Evolutionary conservation across 2,329 filamentous ascomycete genomes (phyloP), one percentile per base, ranked within the genome.

Genomic region (Allantophomopsis cytisporea): DNA sequence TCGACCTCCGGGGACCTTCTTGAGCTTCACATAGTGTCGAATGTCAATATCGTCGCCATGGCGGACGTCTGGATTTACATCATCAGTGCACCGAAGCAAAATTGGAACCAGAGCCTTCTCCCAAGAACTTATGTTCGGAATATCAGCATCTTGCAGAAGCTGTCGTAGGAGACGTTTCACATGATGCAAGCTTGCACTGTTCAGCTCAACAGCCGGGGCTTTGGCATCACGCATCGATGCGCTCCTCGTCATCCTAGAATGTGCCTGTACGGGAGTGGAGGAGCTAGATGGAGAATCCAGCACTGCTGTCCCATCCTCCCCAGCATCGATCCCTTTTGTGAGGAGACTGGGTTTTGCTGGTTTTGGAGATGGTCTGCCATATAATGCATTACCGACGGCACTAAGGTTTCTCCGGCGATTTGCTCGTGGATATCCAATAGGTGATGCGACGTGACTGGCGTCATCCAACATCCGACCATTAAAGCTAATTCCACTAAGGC

Each of bases 21-120:
- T 98, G 21, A 98, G 63, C 56, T 98, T 98, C 45, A 98, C 86
- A 54, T 95, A 98, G 56, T 96, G 88, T 3, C 91, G 76, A 43
- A 98, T 91, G 56, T 98, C 91, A 69, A 98, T 96, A 54, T 91
- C 84, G 57, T 98, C 91, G 20, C 87, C 88, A 40, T 76, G 74
- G 41, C 87, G 81, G 35, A 95, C 84, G 56, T 96, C 84, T 1
- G 91, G 91, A 45, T 93, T 83, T 3, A 98, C 88, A 54, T 96
- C 91, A 47, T 95, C 87, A 0, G 89, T 93, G 46, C 88, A 91
- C 50, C 83, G 83, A 16, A 95, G 67, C 15, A 98, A 69, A 39
- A 98, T 93, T 0, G 91, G 91, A 38, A 95, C 72, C 11, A 98
- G 66, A 1, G 89, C 86, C 48, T 80, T 88, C 54, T 95, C 84